phyloP scores from a whole-genome alignment of 345 rosid genomes.

The Xanthoceras sorbifolium region DNA sequence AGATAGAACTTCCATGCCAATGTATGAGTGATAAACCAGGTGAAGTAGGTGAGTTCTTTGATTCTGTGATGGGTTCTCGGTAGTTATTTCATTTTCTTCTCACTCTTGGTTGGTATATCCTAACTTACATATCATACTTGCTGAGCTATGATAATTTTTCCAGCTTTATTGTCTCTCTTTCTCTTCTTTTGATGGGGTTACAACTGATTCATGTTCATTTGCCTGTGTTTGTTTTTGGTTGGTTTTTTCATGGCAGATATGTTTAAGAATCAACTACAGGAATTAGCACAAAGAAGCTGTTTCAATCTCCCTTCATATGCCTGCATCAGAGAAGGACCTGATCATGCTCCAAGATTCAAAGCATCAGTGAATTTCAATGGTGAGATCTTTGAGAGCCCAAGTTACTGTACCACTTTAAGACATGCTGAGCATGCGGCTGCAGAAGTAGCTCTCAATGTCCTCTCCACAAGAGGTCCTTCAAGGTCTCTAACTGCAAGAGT shows the following conservation, averaged over 20 bases:
- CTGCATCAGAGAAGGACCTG: conserved; percentile 73
- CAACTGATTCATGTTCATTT: background rate
- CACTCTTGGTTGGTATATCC: conserved; percentile 9
- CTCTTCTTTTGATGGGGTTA: background rate
- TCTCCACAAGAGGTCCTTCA: conserved; percentile 64
- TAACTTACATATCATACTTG: background rate
- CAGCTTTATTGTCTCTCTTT: background rate
- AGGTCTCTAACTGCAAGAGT: conserved; percentile 67
- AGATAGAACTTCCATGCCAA: conserved; percentile 28
- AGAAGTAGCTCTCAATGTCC: conserved; percentile 61
- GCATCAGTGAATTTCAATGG: conserved; percentile 79
- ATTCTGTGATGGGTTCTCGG: conserved; percentile 16
- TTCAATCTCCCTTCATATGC: conserved; percentile 75
- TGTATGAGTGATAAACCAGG: conserved; percentile 30
- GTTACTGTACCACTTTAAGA: conserved; percentile 59
- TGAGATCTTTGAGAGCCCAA: conserved; percentile 64
- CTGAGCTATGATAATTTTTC: background rate
- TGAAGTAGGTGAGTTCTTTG: conserved; percentile 37
- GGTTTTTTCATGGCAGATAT: conserved; percentile 36
- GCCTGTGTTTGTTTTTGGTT: conserved; percentile 12
- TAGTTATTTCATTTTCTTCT: conserved; percentile 12
- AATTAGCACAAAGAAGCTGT: conserved; percentile 82
- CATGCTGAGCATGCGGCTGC: conserved; percentile 82
- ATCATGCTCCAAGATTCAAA: conserved; percentile 83
- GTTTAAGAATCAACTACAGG: conserved; percentile 78